A percentile compares a stretch with the other conserved stretches of the same genome.
Evolutionary conservation across 2,329 filamentous ascomycete genomes (phyloP).

Genomic region (Bipolaris sorokiniana): DNA sequence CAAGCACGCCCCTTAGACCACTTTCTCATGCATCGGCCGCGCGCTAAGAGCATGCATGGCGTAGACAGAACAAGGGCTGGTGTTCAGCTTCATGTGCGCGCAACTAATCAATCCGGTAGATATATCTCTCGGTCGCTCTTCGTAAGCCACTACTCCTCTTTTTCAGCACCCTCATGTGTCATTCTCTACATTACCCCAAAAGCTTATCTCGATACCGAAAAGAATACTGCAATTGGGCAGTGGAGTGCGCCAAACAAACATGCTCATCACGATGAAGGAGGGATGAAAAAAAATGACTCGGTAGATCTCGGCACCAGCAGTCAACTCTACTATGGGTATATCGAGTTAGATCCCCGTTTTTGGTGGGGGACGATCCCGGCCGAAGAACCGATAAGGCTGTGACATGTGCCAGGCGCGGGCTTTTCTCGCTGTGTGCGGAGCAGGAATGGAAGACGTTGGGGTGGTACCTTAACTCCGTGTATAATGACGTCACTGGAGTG

Average conservation of each 20-base stretch:
- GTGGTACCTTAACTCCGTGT: neutral
- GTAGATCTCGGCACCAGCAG: constrained; percentile 1
- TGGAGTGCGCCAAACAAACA: neutral
- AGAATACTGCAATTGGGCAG: neutral
- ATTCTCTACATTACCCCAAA: too few relatives aligned
- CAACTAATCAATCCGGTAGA: too few relatives aligned
- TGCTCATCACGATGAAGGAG: neutral
- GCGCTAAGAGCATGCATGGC: neutral
- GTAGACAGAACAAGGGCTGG: too few relatives aligned
- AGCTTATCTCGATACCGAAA: too few relatives aligned
- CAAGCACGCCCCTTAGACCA: constrained; percentile 18
- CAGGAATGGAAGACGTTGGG: neutral
- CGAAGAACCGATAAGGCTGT: constrained; percentile 1
- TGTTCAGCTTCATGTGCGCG: too few relatives aligned
- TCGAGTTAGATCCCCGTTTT: neutral
- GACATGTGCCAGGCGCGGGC: neutral
- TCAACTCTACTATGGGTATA: neutral
- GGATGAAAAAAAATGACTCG: neutral
- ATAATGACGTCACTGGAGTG: constrained; percentile 1
- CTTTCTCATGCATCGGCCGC: neutral
- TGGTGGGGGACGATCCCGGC: too few relatives aligned
- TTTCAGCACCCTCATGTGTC: too few relatives aligned
- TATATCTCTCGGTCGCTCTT: too few relatives aligned
- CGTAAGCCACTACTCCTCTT: too few relatives aligned
- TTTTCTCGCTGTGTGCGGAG: too few relatives aligned